Evolutionary conservation across 305 asterid genomes (phyloP), one percentile per base, ranked within the genome.

Genomic region (Nicotiana rustica): DNA sequence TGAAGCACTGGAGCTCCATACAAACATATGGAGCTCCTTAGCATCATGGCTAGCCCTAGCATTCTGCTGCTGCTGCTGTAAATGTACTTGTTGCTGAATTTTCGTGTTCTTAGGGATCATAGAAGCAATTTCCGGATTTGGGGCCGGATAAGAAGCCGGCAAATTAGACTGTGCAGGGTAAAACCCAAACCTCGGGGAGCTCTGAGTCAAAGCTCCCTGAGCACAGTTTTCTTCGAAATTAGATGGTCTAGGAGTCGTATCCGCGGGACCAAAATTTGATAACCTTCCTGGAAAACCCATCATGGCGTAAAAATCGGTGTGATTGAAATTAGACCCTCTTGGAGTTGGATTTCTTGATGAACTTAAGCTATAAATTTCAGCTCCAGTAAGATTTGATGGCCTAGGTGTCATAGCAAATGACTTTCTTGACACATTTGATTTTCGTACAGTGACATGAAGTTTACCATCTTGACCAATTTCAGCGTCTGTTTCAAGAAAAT

Each of bases 1-100:
- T 8, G 98, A 94, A 13, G 98, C 97, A 75, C 98, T 96, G 3
- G 98, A 93, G 87, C 99, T 96, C 99, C 98, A 96, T 17, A 96
- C 99, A 56, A 96, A 96, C 99, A 96, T 96, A 89, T 96, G 99
- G 14, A 96, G 93, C 85, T 96, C 99, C 67, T 96, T 96, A 0
- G 97, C 97, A 76, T 96, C 98, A 81, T 88, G 91, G 29, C 83
- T 91, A 10, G 90, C 82, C 80, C 92, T 94, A 44, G 3, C 15
- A 35, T 81, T 67, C 47, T 80, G 93, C 29, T 33, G 55, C 44
- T 77, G 82, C 0, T 38, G 59, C 41, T 82, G 93, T 14, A 75
- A 61, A 35, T 52, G 81, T 2, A 17, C 78, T 9, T 69, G 86
- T 7, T 41, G 85, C 41, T 79, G 84, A 36, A 67, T 67, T 77